A percentile compares a stretch with the other conserved stretches of the same genome.
These are phyloP conservation scores for Podospora bellae-mahoneyi DNA, from an alignment of 495 filamentous ascomycete species.

Conservation along the genomic window DNA sequence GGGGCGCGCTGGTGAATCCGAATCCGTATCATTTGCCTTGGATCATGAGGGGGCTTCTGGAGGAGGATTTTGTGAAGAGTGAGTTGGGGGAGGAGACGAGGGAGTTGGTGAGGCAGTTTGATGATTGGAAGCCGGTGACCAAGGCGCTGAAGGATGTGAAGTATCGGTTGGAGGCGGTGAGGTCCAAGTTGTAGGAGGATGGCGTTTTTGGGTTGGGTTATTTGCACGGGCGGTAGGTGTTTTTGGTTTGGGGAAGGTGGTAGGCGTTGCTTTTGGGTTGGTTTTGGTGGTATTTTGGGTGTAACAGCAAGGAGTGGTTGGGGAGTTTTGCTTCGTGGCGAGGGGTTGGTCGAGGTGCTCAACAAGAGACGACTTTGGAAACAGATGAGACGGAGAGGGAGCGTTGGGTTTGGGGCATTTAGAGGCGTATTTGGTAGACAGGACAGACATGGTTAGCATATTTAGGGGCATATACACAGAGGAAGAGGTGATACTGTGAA, in stretches of 20 bases:
- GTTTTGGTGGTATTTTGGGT: background rate
- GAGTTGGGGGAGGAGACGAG: constrained; percentile 72
- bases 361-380: background rate
- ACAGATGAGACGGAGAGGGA: background rate
- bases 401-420: background rate
- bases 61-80: constrained; percentile 85
- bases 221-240: background rate
- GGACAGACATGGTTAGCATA: background rate
- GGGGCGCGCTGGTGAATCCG: constrained; percentile 42
- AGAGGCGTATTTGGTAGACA: background rate
- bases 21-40: constrained; percentile 91
- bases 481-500: background rate
- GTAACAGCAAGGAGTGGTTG: background rate
- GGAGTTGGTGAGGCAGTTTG: constrained; percentile 80
- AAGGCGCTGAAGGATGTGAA: constrained; percentile 96
- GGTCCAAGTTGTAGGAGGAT: constrained; percentile 54
- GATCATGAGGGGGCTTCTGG: constrained; percentile 86
- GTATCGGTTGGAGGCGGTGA: constrained; percentile 87
- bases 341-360: background rate
- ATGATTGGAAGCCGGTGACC: constrained; percentile 84
- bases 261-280: background rate
- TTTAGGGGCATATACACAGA: background rate
- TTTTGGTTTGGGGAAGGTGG: background rate
- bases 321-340: background rate
- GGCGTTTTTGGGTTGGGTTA: background rate